These are phyloP conservation scores for Penicillium verhagenii DNA, from an alignment of 495 filamentous ascomycete species.

Conservation along the genomic window DNA sequence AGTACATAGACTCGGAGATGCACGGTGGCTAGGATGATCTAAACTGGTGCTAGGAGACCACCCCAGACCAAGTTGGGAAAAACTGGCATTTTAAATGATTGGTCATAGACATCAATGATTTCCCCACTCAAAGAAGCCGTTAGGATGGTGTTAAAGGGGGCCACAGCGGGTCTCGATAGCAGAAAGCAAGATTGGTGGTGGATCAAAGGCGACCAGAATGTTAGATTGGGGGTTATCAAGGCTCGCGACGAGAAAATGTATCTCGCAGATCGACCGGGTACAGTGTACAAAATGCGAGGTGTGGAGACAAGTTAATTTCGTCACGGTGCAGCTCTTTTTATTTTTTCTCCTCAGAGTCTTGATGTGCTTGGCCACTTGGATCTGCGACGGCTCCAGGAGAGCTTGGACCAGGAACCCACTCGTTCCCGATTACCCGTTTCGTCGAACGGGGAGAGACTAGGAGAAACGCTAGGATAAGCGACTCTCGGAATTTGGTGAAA, in stretches of 20 bases:
- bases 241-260: background rate
- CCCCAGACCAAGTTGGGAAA: background rate
- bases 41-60: background rate
- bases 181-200: background rate
- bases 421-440: background rate
- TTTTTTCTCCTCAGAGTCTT: no score
- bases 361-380: background rate
- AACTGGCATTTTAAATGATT: background rate
- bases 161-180: background rate
- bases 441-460: background rate
- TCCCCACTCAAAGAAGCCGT: background rate
- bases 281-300: no score
- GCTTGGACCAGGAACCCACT: background rate
- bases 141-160: background rate
- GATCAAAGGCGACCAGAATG: background rate
- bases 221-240: background rate
- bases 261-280: background rate
- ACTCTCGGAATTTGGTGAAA: background rate
- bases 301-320: no score
- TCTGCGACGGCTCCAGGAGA: constrained; percentile 1
- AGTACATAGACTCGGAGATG: background rate
- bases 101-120: background rate
- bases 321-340: no score
- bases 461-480: background rate
- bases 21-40: background rate